phyloP scores from a whole-genome alignment of 257 asterid genomes.

The Avicennia marina region DNA sequence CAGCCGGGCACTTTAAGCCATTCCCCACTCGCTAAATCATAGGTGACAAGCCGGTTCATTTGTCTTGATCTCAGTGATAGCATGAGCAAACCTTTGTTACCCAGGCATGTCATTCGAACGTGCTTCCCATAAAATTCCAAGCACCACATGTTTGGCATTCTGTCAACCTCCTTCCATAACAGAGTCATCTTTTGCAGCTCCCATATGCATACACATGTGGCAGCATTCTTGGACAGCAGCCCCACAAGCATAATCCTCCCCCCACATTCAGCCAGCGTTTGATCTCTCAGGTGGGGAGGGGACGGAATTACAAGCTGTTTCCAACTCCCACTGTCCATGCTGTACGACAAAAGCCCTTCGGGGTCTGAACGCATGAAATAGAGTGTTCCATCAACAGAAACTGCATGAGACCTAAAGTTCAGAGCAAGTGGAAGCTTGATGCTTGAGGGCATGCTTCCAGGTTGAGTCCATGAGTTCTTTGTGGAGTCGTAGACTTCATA shows the following conservation, averaged over 20 bases:
- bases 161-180: constrained; percentile 99
- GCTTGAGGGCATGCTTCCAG: constrained; percentile 54
- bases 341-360: constrained; percentile 71
- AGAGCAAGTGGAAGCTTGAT: constrained; percentile 72
- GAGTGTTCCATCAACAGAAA: constrained; percentile 45
- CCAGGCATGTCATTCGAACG: constrained; percentile 92
- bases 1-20: constrained; percentile 93
- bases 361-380: constrained; percentile 87
- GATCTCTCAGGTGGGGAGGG: constrained; percentile 62
- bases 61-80: constrained; percentile 79
- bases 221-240: constrained; percentile 83
- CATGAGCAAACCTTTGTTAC: constrained; percentile 90
- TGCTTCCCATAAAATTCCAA: constrained; percentile 98
- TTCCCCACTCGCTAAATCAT: constrained; percentile 59
- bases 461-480: constrained; percentile 56
- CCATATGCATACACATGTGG: constrained; percentile 94
- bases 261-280: constrained; percentile 65
- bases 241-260: constrained; percentile 94
- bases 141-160: constrained; percentile 99
- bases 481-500: constrained; percentile 65
- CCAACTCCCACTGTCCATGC: constrained; percentile 63
- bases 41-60: constrained; percentile 76
- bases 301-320: constrained; percentile 65
- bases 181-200: constrained; percentile 97
- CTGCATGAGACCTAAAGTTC: constrained; percentile 84